Base-by-base conservation (phyloP, 768 basidiomycete genomes). In the Cyathus striatus region DNA sequence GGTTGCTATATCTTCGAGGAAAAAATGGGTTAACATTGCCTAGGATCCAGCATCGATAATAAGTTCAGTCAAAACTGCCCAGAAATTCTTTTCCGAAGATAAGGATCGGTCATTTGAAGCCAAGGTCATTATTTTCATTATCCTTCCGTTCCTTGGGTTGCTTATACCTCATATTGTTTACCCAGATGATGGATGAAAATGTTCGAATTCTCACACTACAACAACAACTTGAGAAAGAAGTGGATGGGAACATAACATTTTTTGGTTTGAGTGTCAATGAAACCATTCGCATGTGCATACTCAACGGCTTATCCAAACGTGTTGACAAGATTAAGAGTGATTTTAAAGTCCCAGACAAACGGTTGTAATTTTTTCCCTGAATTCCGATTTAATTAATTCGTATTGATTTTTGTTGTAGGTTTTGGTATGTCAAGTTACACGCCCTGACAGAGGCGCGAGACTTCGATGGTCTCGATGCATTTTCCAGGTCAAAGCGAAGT, bases 1-100 rank as follows among this genome's bases (percentile, higher is more conserved):
- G n/a, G n/a, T n/a, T n/a, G n/a, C n/a, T n/a, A n/a, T n/a, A n/a
- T n/a, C n/a, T n/a, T n/a, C n/a, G n/a, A n/a, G n/a, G n/a, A n/a
- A n/a, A n/a, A n/a, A n/a, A n/a, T n/a, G n/a, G n/a, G n/a, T n/a
- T n/a, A n/a, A n/a, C n/a, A n/a, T 27, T 25, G 13, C 16, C 2
- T 49, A 96, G 91, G 87, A 93, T 60, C 79, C 83, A 35, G 53
- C 68, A 13, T 77, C 90, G 2, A 82, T 79, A 55, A 72, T 93
- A 26, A 69, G 75, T 0, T 76, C 83, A 13, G 77, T 95, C 42
- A 85, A 84, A 57, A 73, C 80, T 14, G 91, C 94, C 1, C 87
- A 90, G 47, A 97, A 93, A 57, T 92, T 89, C 63, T 93, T 98
- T 56, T 85, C 83, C 1, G 93, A 99, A 58, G 92, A 98, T 58